These are phyloP conservation scores for Nicotiana benthamiana DNA, from an alignment of 257 asterid genomes.

Conservation along the genomic window DNA sequence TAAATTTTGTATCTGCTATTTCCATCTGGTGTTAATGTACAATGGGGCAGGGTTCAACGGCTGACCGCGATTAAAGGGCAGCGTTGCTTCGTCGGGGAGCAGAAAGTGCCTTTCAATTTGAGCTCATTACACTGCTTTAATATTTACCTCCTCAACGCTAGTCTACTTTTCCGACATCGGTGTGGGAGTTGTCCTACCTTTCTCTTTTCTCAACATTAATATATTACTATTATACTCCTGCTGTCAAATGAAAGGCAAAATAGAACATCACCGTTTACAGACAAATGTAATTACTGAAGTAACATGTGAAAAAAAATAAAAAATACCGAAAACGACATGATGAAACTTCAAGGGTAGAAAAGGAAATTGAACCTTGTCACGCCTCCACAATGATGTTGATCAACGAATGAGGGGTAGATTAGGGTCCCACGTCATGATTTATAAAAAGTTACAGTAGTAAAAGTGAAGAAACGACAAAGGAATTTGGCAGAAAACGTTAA, in stretches of 20 bases:
- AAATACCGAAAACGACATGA: too few species aligned
- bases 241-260: too few species aligned
- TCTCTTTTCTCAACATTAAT: neutral
- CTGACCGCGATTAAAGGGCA: conserved; percentile 13
- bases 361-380: neutral
- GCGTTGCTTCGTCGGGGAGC: neutral
- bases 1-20: too few species aligned
- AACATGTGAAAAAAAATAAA: too few species aligned
- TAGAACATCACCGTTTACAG: neutral
- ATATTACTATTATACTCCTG: too few species aligned
- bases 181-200: neutral
- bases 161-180: neutral
- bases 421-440: conserved; percentile 15
- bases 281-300: neutral
- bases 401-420: neutral
- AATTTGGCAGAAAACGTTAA: conserved; percentile 6
- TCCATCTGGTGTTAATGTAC: neutral
- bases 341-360: neutral
- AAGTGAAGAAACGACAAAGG: conserved; percentile 9
- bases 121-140: neutral
- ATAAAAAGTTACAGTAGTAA: neutral
- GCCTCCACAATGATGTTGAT: neutral
- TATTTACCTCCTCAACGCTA: neutral
- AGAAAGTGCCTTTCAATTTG: neutral
- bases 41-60: neutral